These are phyloP conservation scores for Colletotrichum musae DNA, from an alignment of 2,329 filamentous ascomycete species.

Conservation along the genomic window DNA sequence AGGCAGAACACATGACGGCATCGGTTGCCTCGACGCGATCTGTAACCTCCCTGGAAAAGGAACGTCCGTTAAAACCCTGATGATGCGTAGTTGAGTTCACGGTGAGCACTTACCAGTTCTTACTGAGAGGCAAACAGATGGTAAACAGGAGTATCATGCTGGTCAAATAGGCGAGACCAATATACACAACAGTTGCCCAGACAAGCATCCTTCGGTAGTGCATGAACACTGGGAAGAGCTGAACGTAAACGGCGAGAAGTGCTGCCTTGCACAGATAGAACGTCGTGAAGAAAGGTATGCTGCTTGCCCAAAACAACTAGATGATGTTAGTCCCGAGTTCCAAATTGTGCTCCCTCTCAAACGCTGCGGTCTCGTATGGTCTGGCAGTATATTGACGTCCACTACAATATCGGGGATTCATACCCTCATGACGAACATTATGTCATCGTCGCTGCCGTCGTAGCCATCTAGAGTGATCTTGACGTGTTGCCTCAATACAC, in stretches of 20 bases:
- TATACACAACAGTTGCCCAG: slow-evolving; percentile 27
- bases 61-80: neutral
- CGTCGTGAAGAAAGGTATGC: slow-evolving; percentile 34
- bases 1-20: slow-evolving; percentile 33
- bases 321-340: neutral
- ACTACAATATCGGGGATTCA: neutral
- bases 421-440: slow-evolving; percentile 24
- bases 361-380: neutral
- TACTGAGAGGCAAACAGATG: slow-evolving; percentile 31
- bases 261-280: slow-evolving; percentile 38
- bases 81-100: neutral
- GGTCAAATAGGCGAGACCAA: slow-evolving; percentile 22
- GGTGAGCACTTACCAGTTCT: slow-evolving; percentile 14
- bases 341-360: neutral
- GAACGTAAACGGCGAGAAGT: slow-evolving; percentile 34
- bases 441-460: slow-evolving; percentile 18
- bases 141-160: slow-evolving; percentile 36
- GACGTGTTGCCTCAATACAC: slow-evolving; percentile 30
- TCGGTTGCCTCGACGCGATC: slow-evolving; percentile 20
- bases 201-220: slow-evolving; percentile 31
- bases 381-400: neutral
- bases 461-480: slow-evolving; percentile 34
- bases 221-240: slow-evolving; percentile 37
- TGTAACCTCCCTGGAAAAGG: slow-evolving; percentile 1
- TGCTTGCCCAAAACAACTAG: slow-evolving; percentile 38